Evolutionary conservation across 345 rosid genomes (phyloP).

Genomic region (Turnera subulata): DNA sequence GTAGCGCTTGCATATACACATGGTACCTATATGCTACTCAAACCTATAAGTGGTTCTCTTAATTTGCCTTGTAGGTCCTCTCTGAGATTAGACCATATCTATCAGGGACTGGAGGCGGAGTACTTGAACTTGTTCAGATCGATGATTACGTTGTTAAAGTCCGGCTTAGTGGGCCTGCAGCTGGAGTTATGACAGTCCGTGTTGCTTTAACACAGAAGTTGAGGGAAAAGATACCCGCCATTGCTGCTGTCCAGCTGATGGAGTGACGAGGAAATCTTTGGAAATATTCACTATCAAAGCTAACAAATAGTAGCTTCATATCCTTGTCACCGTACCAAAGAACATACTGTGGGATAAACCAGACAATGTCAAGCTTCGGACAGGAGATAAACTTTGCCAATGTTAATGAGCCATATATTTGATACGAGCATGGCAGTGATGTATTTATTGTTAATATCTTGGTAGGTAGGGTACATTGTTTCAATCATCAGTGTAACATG

Average conservation of each 20-base stretch:
- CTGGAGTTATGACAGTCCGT: slow-evolving; percentile 85
- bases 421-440: no score
- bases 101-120: slow-evolving; percentile 85
- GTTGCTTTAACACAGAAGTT: slow-evolving; percentile 86
- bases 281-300: no score
- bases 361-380: no score
- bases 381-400: no score
- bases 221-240: slow-evolving; percentile 75
- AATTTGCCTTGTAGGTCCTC: slow-evolving; percentile 49
- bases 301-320: no score
- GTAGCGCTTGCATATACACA: no score
- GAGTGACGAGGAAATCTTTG: slow-evolving; percentile 33
- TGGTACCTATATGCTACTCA: neutral
- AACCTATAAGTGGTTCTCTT: neutral
- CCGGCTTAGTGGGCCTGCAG: slow-evolving; percentile 82
- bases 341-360: no score
- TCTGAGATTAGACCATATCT: slow-evolving; percentile 86
- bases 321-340: no score
- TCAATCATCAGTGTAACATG: no score
- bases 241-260: slow-evolving; percentile 75
- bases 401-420: no score
- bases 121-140: slow-evolving; percentile 67
- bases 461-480: no score
- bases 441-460: no score
- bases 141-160: slow-evolving; percentile 63